Conservation (phyloP, 2,329 filamentous ascomycete species). For the Paecilomyces sp. region DNA sequence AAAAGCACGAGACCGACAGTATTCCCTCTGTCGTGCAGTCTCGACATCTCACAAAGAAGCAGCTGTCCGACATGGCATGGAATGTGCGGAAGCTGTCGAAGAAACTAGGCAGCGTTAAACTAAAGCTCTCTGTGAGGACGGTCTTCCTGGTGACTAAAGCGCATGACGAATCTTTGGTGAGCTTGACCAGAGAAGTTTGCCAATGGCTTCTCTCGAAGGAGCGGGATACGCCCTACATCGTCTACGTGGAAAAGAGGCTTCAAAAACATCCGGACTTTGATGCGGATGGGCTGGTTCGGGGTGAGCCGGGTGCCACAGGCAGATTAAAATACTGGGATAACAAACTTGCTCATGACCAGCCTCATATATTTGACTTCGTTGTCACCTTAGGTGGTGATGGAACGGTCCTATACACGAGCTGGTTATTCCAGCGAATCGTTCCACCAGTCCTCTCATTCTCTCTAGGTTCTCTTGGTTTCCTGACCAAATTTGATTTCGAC, state of each 20-base stretch:
- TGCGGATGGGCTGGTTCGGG: slow-evolving; percentile 57
- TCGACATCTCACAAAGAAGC: slow-evolving; percentile 86
- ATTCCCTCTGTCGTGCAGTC: slow-evolving; percentile 46
- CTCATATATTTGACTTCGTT: slow-evolving; percentile 88
- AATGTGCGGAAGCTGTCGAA: slow-evolving; percentile 87
- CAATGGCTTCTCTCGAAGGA: slow-evolving; percentile 74
- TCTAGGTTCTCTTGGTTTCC: slow-evolving; percentile 83
- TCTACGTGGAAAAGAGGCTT: slow-evolving; percentile 75
- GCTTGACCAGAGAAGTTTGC: slow-evolving; percentile 67
- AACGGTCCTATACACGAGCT: slow-evolving; percentile 93
- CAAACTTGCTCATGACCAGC: slow-evolving; percentile 66
- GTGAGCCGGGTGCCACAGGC: slow-evolving; percentile 47
- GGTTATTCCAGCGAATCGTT: slow-evolving; percentile 93
- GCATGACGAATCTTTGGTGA: slow-evolving; percentile 75
- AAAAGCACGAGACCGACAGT: slow-evolving; percentile 13
- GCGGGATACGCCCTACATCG: slow-evolving; percentile 60
- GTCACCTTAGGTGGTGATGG: slow-evolving; percentile 90
- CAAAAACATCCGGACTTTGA: slow-evolving; percentile 67
- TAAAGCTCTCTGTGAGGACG: slow-evolving; percentile 72
- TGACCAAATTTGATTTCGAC: slow-evolving; percentile 93
- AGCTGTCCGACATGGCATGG: slow-evolving; percentile 95
- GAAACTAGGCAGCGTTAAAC: slow-evolving; percentile 71
- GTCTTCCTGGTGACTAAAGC: slow-evolving; percentile 89
- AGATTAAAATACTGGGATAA: slow-evolving; percentile 79
- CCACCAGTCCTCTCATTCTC: slow-evolving; percentile 90